phyloP scores from a whole-genome alignment of 495 filamentous ascomycete genomes.

The Pseudevernia furfuracea region DNA sequence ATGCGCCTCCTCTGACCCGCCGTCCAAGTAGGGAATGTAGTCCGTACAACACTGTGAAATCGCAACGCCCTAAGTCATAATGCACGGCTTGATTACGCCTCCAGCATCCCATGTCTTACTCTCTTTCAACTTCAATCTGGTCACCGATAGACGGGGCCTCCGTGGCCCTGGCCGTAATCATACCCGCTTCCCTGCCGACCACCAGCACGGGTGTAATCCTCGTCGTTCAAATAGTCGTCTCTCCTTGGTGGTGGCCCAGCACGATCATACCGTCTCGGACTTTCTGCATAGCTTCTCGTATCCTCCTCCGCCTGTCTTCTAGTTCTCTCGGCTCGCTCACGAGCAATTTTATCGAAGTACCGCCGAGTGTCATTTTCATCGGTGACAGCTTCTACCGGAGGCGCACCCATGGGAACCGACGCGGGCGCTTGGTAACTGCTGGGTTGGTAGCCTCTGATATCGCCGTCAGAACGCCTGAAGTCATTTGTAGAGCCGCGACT shows the following conservation, averaged over 20 bases:
- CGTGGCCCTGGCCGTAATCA: constrained; percentile 24
- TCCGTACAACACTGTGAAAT: constrained; percentile 3
- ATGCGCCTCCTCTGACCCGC: not conserved
- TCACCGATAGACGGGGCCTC: constrained; percentile 21
- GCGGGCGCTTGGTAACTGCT: constrained; percentile 16
- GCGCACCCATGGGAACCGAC: constrained; percentile 16
- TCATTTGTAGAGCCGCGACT: constrained; percentile 19
- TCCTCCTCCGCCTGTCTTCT: constrained; percentile 26
- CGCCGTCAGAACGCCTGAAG: constrained; percentile 26
- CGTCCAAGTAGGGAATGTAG: not conserved
- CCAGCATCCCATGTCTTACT: not conserved
- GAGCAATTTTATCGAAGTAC: constrained; percentile 24
- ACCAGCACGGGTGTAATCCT: constrained; percentile 25
- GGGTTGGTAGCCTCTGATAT: constrained; percentile 20
- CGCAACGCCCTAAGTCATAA: not conserved
- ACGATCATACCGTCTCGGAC: constrained; percentile 28
- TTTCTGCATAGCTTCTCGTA: constrained; percentile 23
- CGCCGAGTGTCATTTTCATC: constrained; percentile 25
- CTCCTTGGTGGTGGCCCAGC: constrained; percentile 13
- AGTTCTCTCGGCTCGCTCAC: constrained; percentile 22
- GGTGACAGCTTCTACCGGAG: constrained; percentile 14
- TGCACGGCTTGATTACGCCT: not conserved
- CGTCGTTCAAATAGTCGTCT: constrained; percentile 22
- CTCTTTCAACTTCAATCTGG: not conserved
- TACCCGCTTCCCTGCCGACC: constrained; percentile 22